Evolutionary conservation across 2,329 filamentous ascomycete genomes (phyloP), one percentile per base, ranked within the genome.

Genomic region (Nemania sp.): DNA sequence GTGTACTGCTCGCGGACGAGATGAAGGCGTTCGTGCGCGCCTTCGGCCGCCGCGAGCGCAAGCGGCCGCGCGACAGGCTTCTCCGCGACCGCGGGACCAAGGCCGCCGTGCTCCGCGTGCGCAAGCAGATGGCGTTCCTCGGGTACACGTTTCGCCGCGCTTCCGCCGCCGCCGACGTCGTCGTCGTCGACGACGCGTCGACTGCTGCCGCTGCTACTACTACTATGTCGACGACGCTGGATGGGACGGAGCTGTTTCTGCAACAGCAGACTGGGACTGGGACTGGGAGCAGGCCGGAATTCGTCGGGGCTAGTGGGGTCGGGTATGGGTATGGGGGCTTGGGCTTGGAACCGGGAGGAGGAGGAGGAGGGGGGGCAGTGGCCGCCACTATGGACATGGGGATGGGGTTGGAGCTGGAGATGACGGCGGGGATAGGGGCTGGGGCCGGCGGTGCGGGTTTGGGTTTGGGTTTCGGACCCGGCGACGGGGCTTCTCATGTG

Each of bases 41-140:
- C 60, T 83, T 78, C 65, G 86, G 83, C 5, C 80, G 78, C 51
- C 89, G 87, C 70, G 89, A 93, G 72, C 88, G 83, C 72, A 95
- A 91, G 74, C 79, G 93, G 63, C 87, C 94, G 0, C 83, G 93
- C n/a, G 95, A 99, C 74, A 89, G 90, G 69, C 77, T 98, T 59
- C 78, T 98, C 29, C 83, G 94, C 45, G 94, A 98, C 74, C 82
- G 81, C 25, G 76, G 79, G 9, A 83, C 89, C 6, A 88, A 86
- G 42, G 82, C 81, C 42, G 79, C 82, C 15, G 92, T 90, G n/a
- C 79, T 98, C 74, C 87, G 91, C 67, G 83, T 95, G 65, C 85
- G 95, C 60, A 96, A 94, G 76, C 84, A 83, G 72, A 90, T 85
- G 25, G 92, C 92, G 0, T 98, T 98, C 75, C 76, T 96, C 63